phyloP scores from a whole-genome alignment of 2,329 filamentous ascomycete genomes.

The Aspergillus sclerotialis region DNA sequence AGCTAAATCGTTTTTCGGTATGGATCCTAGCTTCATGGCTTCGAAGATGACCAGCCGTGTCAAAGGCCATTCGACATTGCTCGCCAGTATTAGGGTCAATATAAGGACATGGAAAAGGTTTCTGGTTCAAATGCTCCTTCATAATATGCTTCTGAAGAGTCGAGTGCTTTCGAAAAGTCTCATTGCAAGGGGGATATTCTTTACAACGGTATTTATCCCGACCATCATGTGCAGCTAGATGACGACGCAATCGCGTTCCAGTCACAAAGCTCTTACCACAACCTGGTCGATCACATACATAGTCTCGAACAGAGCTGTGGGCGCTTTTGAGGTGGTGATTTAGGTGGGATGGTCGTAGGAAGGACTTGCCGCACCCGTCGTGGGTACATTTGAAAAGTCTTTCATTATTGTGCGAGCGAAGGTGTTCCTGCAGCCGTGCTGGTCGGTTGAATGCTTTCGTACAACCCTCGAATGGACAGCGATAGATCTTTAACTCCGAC shows the following conservation, averaged over 20 bases:
- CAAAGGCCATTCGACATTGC: conserved; percentile 62
- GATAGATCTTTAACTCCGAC: conserved; percentile 68
- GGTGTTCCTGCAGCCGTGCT: conserved; percentile 68
- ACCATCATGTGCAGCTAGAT: conserved; percentile 70
- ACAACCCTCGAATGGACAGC: conserved; percentile 68
- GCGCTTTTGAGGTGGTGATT: conserved; percentile 77
- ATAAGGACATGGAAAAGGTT: conserved; percentile 64
- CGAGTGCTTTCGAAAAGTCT: conserved; percentile 80
- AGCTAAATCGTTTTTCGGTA: conserved; percentile 64
- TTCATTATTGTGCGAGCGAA: conserved; percentile 79
- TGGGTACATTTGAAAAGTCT: conserved; percentile 69
- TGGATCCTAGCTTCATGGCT: conserved; percentile 67
- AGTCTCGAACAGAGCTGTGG: conserved; percentile 64
- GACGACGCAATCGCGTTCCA: conserved; percentile 67
- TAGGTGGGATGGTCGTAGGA: conserved; percentile 79
- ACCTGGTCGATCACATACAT: conserved; percentile 62
- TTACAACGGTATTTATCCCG: conserved; percentile 69
- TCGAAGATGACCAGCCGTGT: conserved; percentile 63
- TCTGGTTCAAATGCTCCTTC: conserved; percentile 63
- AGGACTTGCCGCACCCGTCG: conserved; percentile 70
- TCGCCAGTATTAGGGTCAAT: conserved; percentile 46
- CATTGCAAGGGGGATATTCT: conserved; percentile 61
- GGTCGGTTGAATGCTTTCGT: conserved; percentile 82
- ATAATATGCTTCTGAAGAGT: conserved; percentile 78
- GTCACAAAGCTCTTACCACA: conserved; percentile 80